A percentile compares a stretch with the other conserved stretches of the same genome.
phyloP scores from a whole-genome alignment of 2,329 filamentous ascomycete genomes.

The Diaporthe vexans region DNA sequence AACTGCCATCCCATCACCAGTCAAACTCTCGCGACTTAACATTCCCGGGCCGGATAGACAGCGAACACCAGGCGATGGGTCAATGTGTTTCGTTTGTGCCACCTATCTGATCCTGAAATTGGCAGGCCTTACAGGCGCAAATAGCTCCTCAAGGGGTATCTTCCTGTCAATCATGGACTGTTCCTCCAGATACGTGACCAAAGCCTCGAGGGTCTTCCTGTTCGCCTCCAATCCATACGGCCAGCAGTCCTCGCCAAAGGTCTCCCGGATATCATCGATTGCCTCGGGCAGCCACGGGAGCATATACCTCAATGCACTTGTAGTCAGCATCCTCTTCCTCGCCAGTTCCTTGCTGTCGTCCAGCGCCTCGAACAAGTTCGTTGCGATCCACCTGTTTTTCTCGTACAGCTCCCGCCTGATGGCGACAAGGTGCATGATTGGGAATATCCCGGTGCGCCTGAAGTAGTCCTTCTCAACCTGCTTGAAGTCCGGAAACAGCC shows the following conservation, averaged over 20 bases:
- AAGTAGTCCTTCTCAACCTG: constrained; percentile 52
- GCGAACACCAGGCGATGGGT: neutral
- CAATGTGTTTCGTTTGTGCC: too few relatives aligned
- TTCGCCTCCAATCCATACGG: constrained; percentile 52
- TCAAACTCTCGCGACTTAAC: neutral
- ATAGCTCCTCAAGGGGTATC: constrained; percentile 47
- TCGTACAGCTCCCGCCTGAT: constrained; percentile 46
- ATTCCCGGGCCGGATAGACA: neutral
- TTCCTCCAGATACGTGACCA: constrained; percentile 49
- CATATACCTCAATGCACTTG: constrained; percentile 51
- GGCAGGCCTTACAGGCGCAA: constrained; percentile 34
- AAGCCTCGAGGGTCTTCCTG: constrained; percentile 49
- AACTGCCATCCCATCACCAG: neutral
- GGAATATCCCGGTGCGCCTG: constrained; percentile 26
- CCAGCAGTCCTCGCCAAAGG: constrained; percentile 53
- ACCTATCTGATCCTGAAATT: neutral
- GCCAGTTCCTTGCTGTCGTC: constrained; percentile 52
- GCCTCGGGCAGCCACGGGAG: constrained; percentile 51
- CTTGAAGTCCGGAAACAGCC: constrained; percentile 54
- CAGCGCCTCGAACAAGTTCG: constrained; percentile 51
- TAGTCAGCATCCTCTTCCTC: constrained; percentile 47
- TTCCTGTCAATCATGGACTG: constrained; percentile 50
- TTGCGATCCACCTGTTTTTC: constrained; percentile 49
- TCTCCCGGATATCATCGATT: constrained; percentile 52
- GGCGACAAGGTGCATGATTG: constrained; percentile 36